Base-by-base conservation (phyloP, 176 grass and related monocot species). In the Phoenix roebelenii region DNA sequence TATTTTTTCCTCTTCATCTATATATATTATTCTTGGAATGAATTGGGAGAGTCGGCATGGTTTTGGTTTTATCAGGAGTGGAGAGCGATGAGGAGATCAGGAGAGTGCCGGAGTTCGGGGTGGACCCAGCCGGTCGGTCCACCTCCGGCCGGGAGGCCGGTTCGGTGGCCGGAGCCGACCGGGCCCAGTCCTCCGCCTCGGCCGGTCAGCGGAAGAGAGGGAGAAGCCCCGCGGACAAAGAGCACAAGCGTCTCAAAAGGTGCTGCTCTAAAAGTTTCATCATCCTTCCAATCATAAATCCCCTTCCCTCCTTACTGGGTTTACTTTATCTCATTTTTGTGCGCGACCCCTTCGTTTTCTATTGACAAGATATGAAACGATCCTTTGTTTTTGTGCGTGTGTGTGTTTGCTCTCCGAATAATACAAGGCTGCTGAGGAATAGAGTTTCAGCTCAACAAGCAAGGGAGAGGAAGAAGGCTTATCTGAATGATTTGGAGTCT, bases 61-160 rank as follows among this genome's bases (percentile, higher is more conserved):
- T 55, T 18, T 18, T 55, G 4, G 19, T 9, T 20, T 18, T 55
- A 14, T 62, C 66, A 90, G 91, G 86, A 15, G 61, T 48, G 81
- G 87, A 97, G 84, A 97, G 93, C 65, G 93, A 97, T 54, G 93
- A 97, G 84, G 93, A 97, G 81, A 88, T 91, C 72, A 77, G 93
- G 73, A 77, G 87, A 69, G 93, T 97, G 63, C 93, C 93, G 30
- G 93, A 91, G 76, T 84, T 95, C 50, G 90, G 85, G 65, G 68
- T 72, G 68, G 89, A 76, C 30, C 65, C 56, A 24, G 62, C 58
- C 15, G 63, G 32, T 1, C 23, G 69, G 19, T 80, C 92, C 26
- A 83, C 83, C 55, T 91, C 92, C 5, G 92, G 92, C 4, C 74
- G 72, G 64, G 86, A 80, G 51, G 59, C 72, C 3, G 85, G 78